Conservation (phyloP, 805 yeast genomes). For the Yamadazyma olivae region DNA sequence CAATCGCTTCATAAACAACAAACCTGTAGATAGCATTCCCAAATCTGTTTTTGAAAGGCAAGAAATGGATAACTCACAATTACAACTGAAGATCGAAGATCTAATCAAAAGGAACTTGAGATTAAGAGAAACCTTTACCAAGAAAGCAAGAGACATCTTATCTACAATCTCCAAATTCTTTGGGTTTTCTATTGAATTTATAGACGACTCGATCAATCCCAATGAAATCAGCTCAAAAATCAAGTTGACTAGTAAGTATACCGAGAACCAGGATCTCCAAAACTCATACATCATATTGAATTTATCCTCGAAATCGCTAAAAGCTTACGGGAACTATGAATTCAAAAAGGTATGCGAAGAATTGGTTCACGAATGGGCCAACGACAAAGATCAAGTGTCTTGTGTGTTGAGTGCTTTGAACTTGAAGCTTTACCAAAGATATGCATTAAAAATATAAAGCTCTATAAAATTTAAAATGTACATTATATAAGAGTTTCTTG, state of each 20-base stretch:
- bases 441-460: conserved; percentile 6
- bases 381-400: conserved; percentile 66
- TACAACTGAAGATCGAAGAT: conserved; percentile 47
- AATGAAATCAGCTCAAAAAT: conserved; percentile 49
- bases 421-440: conserved; percentile 56
- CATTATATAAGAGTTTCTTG: conserved; percentile 1
- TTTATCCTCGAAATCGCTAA: conserved; percentile 50
- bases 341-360: conserved; percentile 42
- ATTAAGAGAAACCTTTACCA: conserved; percentile 54
- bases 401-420: conserved; percentile 76
- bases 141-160: conserved; percentile 69
- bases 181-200: conserved; percentile 72
- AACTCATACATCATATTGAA: conserved; percentile 56
- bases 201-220: conserved; percentile 42
- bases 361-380: conserved; percentile 63
- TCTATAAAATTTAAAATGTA: neutral
- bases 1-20: conserved; percentile 17
- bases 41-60: conserved; percentile 61
- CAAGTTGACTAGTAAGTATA: conserved; percentile 49
- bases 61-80: conserved; percentile 47
- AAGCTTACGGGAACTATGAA: conserved; percentile 44
- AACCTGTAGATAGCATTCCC: conserved; percentile 38
- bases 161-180: conserved; percentile 63
- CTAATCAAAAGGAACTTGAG: conserved; percentile 52
- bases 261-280: conserved; percentile 19